A percentile compares a stretch with the other conserved stretches of the same genome.
Evolutionary conservation across 257 asterid genomes (phyloP).

Genomic region (Solanum dulcamara): DNA sequence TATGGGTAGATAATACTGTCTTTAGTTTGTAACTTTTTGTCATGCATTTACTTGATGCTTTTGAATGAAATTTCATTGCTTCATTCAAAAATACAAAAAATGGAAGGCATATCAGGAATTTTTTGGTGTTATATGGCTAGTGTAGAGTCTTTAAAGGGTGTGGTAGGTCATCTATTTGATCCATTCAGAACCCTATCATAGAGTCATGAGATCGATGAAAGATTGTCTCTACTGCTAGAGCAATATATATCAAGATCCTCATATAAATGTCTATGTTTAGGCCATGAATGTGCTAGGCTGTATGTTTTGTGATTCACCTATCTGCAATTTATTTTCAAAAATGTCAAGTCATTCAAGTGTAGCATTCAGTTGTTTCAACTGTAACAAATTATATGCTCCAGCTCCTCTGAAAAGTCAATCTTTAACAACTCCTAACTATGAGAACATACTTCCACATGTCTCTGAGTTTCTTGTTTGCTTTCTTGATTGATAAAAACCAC

Average conservation of each 20-base stretch:
- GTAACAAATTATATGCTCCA: background rate
- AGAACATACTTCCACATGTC: background rate
- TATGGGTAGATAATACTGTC: background rate
- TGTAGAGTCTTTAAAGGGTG: background rate
- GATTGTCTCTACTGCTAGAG: background rate
- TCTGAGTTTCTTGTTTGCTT: background rate
- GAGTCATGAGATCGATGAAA: background rate
- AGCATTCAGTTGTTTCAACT: background rate
- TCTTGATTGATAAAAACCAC: background rate
- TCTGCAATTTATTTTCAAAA: background rate
- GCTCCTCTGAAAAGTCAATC: background rate
- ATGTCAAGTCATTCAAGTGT: background rate
- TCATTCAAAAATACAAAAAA: background rate
- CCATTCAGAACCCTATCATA: background rate
- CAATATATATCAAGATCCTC: background rate
- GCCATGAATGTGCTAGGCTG: background rate
- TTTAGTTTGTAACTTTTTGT: background rate
- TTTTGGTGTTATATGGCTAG: background rate
- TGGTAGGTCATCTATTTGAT: background rate
- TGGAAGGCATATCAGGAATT: background rate
- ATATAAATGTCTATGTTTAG: background rate
- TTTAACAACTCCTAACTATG: background rate
- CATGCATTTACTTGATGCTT: background rate
- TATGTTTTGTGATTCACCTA: background rate
- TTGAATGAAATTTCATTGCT: background rate